Percentiles rank a stretch among this genome's conserved stretches.
These are phyloP conservation scores for Canna indica DNA, from an alignment of 176 grass and related monocot genomes.

Conservation along the genomic window DNA sequence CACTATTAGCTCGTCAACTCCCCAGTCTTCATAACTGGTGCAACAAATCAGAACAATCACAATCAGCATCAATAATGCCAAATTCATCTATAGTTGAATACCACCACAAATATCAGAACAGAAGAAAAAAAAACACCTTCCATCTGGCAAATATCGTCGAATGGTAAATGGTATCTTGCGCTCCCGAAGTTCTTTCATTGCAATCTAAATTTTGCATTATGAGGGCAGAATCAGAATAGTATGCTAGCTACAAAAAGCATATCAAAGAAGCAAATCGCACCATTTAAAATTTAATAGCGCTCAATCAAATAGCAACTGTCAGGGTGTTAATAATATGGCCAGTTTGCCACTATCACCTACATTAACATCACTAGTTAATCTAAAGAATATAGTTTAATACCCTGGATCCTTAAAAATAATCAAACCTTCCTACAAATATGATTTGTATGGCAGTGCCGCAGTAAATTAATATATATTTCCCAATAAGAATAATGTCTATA, in stretches of 20 bases:
- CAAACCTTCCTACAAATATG: no score
- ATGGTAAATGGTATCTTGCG: conserved; percentile 94
- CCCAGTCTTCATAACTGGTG: background rate
- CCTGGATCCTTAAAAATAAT: no score
- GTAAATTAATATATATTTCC: no score
- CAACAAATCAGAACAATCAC: background rate
- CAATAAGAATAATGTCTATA: no score
- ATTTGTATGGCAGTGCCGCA: no score
- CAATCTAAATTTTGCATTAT: conserved; percentile 38
- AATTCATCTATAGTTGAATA: background rate
- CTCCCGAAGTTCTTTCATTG: conserved; percentile 76
- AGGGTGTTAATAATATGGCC: no score
- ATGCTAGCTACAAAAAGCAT: background rate
- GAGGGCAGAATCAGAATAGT: background rate
- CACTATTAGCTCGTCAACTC: background rate
- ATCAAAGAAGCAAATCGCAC: background rate
- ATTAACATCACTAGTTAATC: no score
- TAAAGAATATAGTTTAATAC: no score
- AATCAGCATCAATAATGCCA: background rate
- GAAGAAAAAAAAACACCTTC: conserved; percentile 28
- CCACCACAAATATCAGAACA: background rate
- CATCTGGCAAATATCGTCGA: conserved; percentile 70
- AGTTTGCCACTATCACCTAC: no score
- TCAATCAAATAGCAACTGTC: no score
- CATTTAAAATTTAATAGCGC: no score